A percentile compares a stretch with the other conserved stretches of the same genome.
phyloP scores from a whole-genome alignment of 2,329 filamentous ascomycete species.

The Microcera coccophila region DNA sequence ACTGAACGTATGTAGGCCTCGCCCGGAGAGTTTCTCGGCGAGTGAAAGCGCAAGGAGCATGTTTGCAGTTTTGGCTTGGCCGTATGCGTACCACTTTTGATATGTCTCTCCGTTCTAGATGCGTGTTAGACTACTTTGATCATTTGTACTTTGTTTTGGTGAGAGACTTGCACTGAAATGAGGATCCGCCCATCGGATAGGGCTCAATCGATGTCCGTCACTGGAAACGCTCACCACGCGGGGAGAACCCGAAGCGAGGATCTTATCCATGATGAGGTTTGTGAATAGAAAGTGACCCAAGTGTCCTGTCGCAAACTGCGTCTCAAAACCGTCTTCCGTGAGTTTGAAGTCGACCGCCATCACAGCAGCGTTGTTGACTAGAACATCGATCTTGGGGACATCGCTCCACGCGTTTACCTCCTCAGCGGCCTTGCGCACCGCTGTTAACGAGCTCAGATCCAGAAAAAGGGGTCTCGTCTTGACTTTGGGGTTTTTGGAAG shows the following conservation, averaged over 20 bases:
- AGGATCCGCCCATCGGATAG: conserved; percentile 34
- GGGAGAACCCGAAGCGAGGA: conserved; percentile 32
- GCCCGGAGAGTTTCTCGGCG: conserved; percentile 30
- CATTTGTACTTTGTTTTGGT: not conserved
- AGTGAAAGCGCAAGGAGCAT: conserved; percentile 32
- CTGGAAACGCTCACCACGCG: conserved; percentile 42
- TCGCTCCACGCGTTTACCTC: conserved; percentile 33
- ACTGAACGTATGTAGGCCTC: conserved; percentile 31
- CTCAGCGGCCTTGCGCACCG: conserved; percentile 37
- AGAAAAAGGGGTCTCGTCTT: conserved; percentile 33
- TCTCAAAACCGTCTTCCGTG: conserved; percentile 39
- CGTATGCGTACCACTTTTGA: conserved; percentile 34
- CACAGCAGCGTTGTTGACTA: conserved; percentile 43
- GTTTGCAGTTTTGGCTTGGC: conserved; percentile 38
- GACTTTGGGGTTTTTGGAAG: conserved; percentile 30
- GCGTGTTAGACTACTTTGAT: conserved; percentile 1
- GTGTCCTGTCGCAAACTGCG: conserved; percentile 44
- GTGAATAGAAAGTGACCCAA: conserved; percentile 46
- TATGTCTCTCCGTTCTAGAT: conserved; percentile 28
- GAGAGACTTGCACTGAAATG: conserved; percentile 27
- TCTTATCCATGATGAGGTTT: conserved; percentile 41
- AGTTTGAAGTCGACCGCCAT: conserved; percentile 34
- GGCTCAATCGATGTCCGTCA: conserved; percentile 26
- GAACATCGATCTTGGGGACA: conserved; percentile 35
- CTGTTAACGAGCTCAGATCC: conserved; percentile 38